Base-by-base conservation (phyloP, 805 yeast genomes). In the Candida qinlingensis region DNA sequence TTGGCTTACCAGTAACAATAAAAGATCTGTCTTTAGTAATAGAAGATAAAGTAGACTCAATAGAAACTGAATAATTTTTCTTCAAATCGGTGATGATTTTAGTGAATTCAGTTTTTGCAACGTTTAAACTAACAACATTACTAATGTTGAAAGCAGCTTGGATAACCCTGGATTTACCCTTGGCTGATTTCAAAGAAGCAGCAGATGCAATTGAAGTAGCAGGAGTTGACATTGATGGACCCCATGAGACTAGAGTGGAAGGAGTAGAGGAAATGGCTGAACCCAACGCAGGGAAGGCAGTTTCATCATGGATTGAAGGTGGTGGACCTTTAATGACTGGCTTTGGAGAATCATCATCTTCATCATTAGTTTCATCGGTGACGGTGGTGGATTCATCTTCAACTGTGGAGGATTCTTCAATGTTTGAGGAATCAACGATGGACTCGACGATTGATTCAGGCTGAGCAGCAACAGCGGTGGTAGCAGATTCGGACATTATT, bases 131-230 rank as follows among this genome's bases (percentile, higher is more conserved):
- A 54, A 84, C 83, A 46, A 80, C 82, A 48, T 79, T 76, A 58
- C 79, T 83, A 59, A 91, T 76, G 44, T 87, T 77, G 62, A 91
- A 87, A 7, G 90, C 86, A 59, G 87, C 90, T 64, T 89, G 92
- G 49, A 87, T 73, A 46, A 77, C 76, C 26, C 80, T 72, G 9
- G 88, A 75, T 55, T 78, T 73, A n/a, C 41, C 30, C 8, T 40
- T 42, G 12, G 43, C 34, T 13, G 52, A 25, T 33, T 56, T 40
- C 25, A 54, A 39, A 62, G 56, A 33, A 57, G 60, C 44, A 67
- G 74, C 49, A 19, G 53, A 41, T 27, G 46, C 41, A n/a, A 37
- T 10, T 7, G 49, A 42, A 11, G 48, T 42, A 30, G 48, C 44
- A 13, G 54, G 47, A 26, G 51, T 41, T 13, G 47, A 48, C 54